A percentile compares a stretch with the other conserved stretches of the same genome.
Conservation (phyloP, 2,329 filamentous ascomycete species). For the Beauveria caledonica region DNA sequence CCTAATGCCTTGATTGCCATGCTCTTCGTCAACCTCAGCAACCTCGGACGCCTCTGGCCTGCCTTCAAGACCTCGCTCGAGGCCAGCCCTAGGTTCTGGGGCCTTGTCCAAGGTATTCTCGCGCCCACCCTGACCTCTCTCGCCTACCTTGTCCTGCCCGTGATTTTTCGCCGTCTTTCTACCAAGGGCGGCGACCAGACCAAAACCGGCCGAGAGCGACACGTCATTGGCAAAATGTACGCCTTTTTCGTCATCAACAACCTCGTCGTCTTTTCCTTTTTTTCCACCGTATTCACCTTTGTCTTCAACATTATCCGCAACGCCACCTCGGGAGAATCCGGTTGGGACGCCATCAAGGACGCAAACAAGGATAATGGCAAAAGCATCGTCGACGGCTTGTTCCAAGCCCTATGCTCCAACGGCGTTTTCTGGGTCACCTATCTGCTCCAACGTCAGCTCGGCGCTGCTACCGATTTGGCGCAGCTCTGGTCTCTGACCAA, state of each 20-base stretch:
- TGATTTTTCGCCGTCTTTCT: slow-evolving; percentile 82
- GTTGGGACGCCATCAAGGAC: slow-evolving; percentile 60
- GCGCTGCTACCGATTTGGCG: slow-evolving; percentile 86
- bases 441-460: slow-evolving; percentile 84
- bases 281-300: slow-evolving; percentile 73
- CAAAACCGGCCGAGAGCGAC: slow-evolving; percentile 84
- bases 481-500: slow-evolving; percentile 79
- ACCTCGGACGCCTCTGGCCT: slow-evolving; percentile 72
- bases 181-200: slow-evolving; percentile 79
- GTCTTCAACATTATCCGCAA: slow-evolving; percentile 55
- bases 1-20: slow-evolving; percentile 93
- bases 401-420: slow-evolving; percentile 69
- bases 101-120: slow-evolving; percentile 82
- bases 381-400: slow-evolving; percentile 54
- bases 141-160: slow-evolving; percentile 79
- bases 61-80: slow-evolving; percentile 61
- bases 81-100: slow-evolving; percentile 62
- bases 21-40: slow-evolving; percentile 78
- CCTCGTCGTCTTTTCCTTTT: slow-evolving; percentile 85
- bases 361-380: slow-evolving; percentile 22
- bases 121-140: slow-evolving; percentile 82
- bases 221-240: slow-evolving; percentile 86
- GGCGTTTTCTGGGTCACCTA: slow-evolving; percentile 94
- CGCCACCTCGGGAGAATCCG: slow-evolving; percentile 43
- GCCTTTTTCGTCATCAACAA: slow-evolving; percentile 98